phyloP scores from a whole-genome alignment of 2,329 filamentous ascomycete genomes.

The Ophiostoma piceae region DNA sequence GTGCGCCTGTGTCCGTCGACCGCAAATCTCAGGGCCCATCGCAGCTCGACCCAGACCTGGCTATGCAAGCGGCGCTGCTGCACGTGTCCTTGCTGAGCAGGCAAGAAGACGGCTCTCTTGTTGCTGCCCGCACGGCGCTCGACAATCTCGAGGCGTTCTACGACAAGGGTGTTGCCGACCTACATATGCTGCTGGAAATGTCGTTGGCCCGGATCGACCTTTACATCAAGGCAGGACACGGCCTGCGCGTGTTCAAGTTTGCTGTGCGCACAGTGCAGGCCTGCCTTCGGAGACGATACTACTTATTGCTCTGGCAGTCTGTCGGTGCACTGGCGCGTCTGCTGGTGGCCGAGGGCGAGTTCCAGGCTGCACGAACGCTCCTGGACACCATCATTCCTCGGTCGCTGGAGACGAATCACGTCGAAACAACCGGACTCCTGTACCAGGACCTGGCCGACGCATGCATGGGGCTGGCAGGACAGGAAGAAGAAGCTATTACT shows the following conservation, averaged over 20 bases:
- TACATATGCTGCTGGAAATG: slow-evolving; percentile 57
- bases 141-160: slow-evolving; percentile 26
- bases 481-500: background rate
- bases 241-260: slow-evolving; percentile 71
- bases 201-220: slow-evolving; percentile 68
- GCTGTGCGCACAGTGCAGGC: slow-evolving; percentile 69
- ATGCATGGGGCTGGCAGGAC: slow-evolving; percentile 69
- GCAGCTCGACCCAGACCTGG: slow-evolving; percentile 49
- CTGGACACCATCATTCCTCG: slow-evolving; percentile 68
- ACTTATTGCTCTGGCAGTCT: slow-evolving; percentile 68
- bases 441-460: slow-evolving; percentile 71
- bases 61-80: slow-evolving; percentile 47
- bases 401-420: slow-evolving; percentile 65
- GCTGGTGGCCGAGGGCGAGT: slow-evolving; percentile 65
- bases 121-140: slow-evolving; percentile 40
- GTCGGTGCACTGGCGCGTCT: slow-evolving; percentile 63
- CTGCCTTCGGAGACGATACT: slow-evolving; percentile 62
- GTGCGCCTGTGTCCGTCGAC: slow-evolving; percentile 3
- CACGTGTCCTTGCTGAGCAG: slow-evolving; percentile 49
- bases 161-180: slow-evolving; percentile 36
- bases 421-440: slow-evolving; percentile 56
- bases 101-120: slow-evolving; percentile 25
- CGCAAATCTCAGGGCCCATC: slow-evolving; percentile 29
- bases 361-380: slow-evolving; percentile 58
- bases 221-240: slow-evolving; percentile 60